phyloP scores from a whole-genome alignment of 805 yeast species.

The Metschnikowia peoriensis region DNA sequence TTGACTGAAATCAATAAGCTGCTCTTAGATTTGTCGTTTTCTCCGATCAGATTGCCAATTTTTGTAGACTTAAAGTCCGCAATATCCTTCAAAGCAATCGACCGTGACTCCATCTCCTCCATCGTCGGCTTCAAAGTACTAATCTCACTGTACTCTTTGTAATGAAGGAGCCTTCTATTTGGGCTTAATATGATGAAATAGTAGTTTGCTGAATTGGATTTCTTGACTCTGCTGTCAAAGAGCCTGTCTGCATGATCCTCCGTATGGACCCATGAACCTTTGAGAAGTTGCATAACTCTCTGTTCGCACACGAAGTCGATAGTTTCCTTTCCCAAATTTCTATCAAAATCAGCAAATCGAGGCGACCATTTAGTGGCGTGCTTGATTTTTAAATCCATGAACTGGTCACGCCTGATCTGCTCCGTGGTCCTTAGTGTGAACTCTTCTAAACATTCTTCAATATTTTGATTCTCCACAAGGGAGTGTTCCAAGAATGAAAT shows the following conservation, averaged over 20 bases:
- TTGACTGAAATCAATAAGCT: conserved; percentile 51
- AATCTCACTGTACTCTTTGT: conserved; percentile 55
- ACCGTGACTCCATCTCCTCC: conserved; percentile 53
- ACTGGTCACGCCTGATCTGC: conserved; percentile 54
- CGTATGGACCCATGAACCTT: conserved; percentile 79
- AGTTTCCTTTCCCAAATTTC: conserved; percentile 53
- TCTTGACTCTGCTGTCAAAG: conserved; percentile 19
- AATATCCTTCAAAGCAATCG: conserved; percentile 53
- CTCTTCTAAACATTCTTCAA: conserved; percentile 47
- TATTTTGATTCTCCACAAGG: conserved; percentile 19
- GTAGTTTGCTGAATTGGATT: conserved; percentile 30
- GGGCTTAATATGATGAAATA: conserved; percentile 66
- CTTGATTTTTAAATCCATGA: conserved; percentile 36
- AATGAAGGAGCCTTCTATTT: conserved; percentile 58
- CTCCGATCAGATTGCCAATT: conserved; percentile 40
- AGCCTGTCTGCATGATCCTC: conserved; percentile 48
- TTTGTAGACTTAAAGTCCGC: conserved; percentile 49
- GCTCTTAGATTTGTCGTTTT: conserved; percentile 43
- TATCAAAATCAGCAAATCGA: conserved; percentile 48
- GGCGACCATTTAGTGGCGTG: conserved; percentile 45
- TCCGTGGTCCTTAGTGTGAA: conserved; percentile 44
- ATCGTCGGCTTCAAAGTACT: conserved; percentile 51
- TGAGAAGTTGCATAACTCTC: conserved; percentile 65
- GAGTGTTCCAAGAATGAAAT: conserved; percentile 29
- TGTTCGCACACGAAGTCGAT: conserved; percentile 73